phyloP scores from a whole-genome alignment of 2,329 filamentous ascomycete species.

The Penicillium sp. region DNA sequence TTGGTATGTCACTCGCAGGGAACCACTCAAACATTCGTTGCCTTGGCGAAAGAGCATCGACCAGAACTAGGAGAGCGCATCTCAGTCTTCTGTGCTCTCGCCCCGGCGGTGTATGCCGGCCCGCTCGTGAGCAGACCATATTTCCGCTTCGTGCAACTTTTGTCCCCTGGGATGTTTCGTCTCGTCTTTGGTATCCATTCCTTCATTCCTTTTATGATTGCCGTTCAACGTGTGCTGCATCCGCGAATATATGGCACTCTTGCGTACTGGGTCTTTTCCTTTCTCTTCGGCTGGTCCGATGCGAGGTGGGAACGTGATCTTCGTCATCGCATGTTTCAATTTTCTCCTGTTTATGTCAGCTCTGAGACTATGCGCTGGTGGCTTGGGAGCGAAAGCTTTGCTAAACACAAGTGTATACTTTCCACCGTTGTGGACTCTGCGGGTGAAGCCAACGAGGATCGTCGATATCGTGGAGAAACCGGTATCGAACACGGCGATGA shows the following conservation, averaged over 20 bases:
- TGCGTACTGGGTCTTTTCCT: constrained; percentile 85
- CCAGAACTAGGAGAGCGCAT: constrained; percentile 80
- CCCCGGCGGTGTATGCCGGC: constrained; percentile 86
- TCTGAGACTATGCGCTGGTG: constrained; percentile 94
- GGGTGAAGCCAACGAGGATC: constrained; percentile 52
- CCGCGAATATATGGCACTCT: constrained; percentile 71
- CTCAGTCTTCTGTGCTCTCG: constrained; percentile 85
- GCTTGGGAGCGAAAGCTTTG: constrained; percentile 84
- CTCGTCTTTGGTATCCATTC: constrained; percentile 86
- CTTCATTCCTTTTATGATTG: constrained; percentile 93
- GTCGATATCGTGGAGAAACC: constrained; percentile 14
- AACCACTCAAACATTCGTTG: constrained; percentile 83
- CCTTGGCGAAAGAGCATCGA: constrained; percentile 83
- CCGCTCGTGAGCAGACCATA: constrained; percentile 82
- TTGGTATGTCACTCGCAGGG: constrained; percentile 88
- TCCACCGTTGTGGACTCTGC: constrained; percentile 71
- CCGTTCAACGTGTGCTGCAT: constrained; percentile 67
- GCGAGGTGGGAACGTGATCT: constrained; percentile 77
- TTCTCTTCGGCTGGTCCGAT: constrained; percentile 86
- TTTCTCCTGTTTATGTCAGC: constrained; percentile 85
- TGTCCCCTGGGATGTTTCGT: constrained; percentile 73
- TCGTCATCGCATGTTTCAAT: constrained; percentile 82
- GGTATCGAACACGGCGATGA: constrained; percentile 15
- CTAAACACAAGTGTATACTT: constrained; percentile 80
- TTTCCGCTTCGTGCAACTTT: constrained; percentile 85